A percentile compares a stretch with the other conserved stretches of the same genome.
Conservation (phyloP, 176 grass and related monocot genomes). For the Tuctoria greenei region DNA sequence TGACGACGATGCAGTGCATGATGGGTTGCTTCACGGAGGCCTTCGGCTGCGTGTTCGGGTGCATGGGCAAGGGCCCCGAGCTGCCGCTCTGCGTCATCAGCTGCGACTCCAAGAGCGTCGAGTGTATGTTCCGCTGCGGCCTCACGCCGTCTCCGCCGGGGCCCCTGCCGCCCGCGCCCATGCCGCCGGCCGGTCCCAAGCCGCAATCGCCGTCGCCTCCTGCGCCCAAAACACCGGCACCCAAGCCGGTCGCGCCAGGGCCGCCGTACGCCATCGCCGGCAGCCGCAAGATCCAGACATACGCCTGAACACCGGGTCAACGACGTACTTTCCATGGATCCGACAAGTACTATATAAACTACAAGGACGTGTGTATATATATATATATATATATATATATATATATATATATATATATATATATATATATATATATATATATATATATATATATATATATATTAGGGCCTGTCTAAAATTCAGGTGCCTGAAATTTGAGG, state of each 20-base stretch:
- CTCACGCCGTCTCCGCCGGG: constrained; percentile 26
- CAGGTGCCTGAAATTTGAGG: too few relatives aligned
- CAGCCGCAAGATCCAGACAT: not conserved
- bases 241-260: not conserved
- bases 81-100: constrained; percentile 44
- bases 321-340: not conserved
- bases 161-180: not conserved
- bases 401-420: too few relatives aligned
- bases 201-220: too few relatives aligned
- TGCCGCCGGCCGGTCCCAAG: constrained; percentile 8
- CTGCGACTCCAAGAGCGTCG: constrained; percentile 47
- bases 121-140: constrained; percentile 43
- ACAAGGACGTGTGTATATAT: too few relatives aligned
- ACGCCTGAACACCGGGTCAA: not conserved
- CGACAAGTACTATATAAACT: not conserved
- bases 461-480: too few relatives aligned
- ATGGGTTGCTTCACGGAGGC: constrained; percentile 41
- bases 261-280: too few relatives aligned
- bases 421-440: too few relatives aligned
- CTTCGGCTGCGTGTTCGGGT: constrained; percentile 42
- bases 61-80: constrained; percentile 48
- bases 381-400: too few relatives aligned
- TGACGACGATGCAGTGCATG: constrained; percentile 35
- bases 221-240: too few relatives aligned
- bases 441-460: too few relatives aligned